Evolutionary conservation across 257 asterid genomes (phyloP).

Genomic region (Paraleonurus japonicus): DNA sequence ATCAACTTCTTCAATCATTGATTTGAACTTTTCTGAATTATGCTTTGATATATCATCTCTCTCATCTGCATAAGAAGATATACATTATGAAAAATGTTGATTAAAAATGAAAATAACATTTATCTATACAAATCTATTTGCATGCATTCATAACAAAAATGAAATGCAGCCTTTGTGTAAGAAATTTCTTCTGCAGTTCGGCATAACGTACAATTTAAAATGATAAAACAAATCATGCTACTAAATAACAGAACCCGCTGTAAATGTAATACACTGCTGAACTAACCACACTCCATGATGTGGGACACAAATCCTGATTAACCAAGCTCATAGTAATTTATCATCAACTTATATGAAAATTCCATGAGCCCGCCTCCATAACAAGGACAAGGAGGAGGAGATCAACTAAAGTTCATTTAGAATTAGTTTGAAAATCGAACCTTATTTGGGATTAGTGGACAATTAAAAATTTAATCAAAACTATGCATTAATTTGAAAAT

Average conservation of each 20-base stretch:
- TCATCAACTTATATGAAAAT: no score
- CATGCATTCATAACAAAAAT: background rate
- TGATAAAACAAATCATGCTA: background rate
- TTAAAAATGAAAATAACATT: background rate
- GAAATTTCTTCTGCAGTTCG: background rate
- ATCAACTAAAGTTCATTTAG: background rate
- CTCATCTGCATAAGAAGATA: constrained; percentile 58
- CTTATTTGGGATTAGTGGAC: background rate
- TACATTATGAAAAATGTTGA: background rate
- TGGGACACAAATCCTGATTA: background rate
- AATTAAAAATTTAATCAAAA: background rate
- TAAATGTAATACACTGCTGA: background rate
- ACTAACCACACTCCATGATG: background rate
- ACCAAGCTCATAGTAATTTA: background rate
- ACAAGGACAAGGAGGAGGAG: background rate
- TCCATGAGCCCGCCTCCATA: background rate
- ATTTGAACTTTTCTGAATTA: constrained; percentile 62
- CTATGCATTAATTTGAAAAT: background rate
- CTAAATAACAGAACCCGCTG: background rate
- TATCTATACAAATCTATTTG: background rate
- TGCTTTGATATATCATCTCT: constrained; percentile 67
- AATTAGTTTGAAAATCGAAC: background rate
- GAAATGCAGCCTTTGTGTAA: background rate
- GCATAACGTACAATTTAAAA: background rate
- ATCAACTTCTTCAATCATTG: constrained; percentile 79